Evolutionary conservation across 768 basidiomycete species (phyloP).

Genomic region (Boletus reticulatus): DNA sequence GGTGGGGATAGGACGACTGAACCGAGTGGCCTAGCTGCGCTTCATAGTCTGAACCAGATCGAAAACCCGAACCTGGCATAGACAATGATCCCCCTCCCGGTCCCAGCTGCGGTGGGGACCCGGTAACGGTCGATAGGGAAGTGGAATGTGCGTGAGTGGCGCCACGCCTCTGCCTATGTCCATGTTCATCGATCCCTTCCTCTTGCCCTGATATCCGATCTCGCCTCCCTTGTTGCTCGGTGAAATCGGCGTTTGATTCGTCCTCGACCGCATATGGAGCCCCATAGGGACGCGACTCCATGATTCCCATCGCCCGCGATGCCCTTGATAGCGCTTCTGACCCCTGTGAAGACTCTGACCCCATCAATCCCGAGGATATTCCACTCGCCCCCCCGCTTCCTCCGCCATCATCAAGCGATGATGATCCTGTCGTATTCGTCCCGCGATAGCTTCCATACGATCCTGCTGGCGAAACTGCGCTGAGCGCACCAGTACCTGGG

Average conservation of each 20-base stretch:
- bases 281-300: neutral
- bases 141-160: slow-evolving; percentile 18
- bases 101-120: slow-evolving; percentile 12
- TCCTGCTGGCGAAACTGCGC: slow-evolving; percentile 20
- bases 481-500: slow-evolving; percentile 17
- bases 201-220: neutral
- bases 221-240: slow-evolving; percentile 1
- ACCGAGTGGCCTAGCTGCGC: slow-evolving; percentile 1
- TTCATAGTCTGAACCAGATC: neutral
- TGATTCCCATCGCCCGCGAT: neutral
- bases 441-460: slow-evolving; percentile 24
- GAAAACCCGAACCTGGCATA: neutral
- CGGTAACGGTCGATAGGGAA: slow-evolving; percentile 26
- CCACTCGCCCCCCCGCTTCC: slow-evolving; percentile 12
- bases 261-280: neutral
- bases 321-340: slow-evolving; percentile 1
- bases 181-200: neutral
- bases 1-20: slow-evolving; percentile 1
- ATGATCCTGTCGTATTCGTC: slow-evolving; percentile 19
- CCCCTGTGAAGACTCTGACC: slow-evolving; percentile 8
- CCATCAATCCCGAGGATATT: slow-evolving; percentile 12
- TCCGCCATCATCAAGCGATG: slow-evolving; percentile 19
- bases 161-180: neutral
- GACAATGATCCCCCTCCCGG: neutral
- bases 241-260: neutral